Evolutionary conservation across 169 alveolate species (phyloP).

Genomic region (Babesia gibsoni): DNA sequence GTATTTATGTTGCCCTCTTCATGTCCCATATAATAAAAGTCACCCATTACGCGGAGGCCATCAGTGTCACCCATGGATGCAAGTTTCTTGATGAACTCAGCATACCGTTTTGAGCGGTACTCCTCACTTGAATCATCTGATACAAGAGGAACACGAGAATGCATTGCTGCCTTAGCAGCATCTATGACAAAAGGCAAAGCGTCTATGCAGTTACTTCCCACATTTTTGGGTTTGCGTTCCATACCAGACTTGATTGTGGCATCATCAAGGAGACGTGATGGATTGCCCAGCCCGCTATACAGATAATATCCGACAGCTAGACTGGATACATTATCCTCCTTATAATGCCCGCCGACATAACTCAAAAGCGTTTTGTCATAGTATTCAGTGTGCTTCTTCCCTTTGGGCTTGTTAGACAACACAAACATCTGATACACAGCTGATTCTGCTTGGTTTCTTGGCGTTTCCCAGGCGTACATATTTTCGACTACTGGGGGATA

Average conservation of each 20-base stretch:
- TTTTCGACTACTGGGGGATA: constrained; percentile 78
- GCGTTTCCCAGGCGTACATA: constrained; percentile 72
- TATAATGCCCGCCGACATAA: constrained; percentile 58
- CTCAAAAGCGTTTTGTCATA: constrained; percentile 54
- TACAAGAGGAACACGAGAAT: not conserved
- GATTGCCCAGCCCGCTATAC: constrained; percentile 65
- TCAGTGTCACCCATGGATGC: constrained; percentile 76
- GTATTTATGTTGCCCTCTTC: constrained; percentile 66
- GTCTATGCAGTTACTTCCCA: constrained; percentile 47
- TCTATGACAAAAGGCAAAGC: constrained; percentile 62
- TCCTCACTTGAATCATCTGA: constrained; percentile 49
- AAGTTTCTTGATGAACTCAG: constrained; percentile 71
- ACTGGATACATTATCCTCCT: constrained; percentile 49
- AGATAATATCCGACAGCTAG: constrained; percentile 71
- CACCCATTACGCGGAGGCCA: constrained; percentile 81
- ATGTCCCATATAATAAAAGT: constrained; percentile 79
- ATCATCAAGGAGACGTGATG: constrained; percentile 55
- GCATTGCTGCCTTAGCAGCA: constrained; percentile 61
- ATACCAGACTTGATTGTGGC: constrained; percentile 52
- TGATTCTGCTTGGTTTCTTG: constrained; percentile 63
- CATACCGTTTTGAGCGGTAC: constrained; percentile 63
- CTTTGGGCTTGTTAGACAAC: constrained; percentile 9
- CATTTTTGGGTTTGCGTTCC: constrained; percentile 43
- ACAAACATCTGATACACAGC: constrained; percentile 57
- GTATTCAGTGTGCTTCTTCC: constrained; percentile 38